phyloP scores from a whole-genome alignment of 495 filamentous ascomycete genomes.

The Hyaloscypha variabilis region DNA sequence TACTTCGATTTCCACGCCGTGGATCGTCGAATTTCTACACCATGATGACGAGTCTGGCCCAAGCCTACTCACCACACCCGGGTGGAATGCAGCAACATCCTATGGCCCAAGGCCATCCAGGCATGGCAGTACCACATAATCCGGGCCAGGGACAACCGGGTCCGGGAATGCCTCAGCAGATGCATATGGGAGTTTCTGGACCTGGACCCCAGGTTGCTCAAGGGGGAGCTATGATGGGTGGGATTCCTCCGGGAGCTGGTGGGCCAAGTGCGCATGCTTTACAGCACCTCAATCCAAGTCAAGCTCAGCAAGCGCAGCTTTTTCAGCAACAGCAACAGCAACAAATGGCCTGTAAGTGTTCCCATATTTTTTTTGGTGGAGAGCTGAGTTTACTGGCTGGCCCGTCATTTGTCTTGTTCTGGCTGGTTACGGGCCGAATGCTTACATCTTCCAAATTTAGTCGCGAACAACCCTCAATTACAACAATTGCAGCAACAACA shows the following conservation, averaged over 20 bases:
- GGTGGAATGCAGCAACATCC: constrained; percentile 72
- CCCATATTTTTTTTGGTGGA: constrained; percentile 13
- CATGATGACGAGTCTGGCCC: constrained; percentile 74
- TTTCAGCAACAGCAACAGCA: constrained; percentile 34
- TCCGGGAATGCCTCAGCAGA: constrained; percentile 72
- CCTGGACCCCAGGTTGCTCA: constrained; percentile 80
- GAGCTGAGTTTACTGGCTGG: background rate
- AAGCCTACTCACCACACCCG: constrained; percentile 70
- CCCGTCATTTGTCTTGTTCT: constrained; percentile 1
- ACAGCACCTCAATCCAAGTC: constrained; percentile 73
- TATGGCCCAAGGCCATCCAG: constrained; percentile 73
- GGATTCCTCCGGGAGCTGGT: constrained; percentile 74
- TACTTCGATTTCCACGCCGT: constrained; percentile 21
- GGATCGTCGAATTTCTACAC: constrained; percentile 30
- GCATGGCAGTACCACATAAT: constrained; percentile 62
- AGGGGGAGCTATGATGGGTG: constrained; percentile 69
- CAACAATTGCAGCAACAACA: constrained; percentile 34
- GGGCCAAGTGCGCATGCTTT: constrained; percentile 77
- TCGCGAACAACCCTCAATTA: constrained; percentile 30
- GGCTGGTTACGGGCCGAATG: constrained; percentile 14
- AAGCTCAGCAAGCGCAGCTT: constrained; percentile 59
- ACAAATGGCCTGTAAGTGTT: constrained; percentile 31
- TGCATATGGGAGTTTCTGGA: constrained; percentile 83
- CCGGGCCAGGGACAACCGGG: constrained; percentile 64
- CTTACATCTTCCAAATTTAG: constrained; percentile 27